Evolutionary conservation across 768 basidiomycete species (phyloP).

Genomic region (Hericium rajendrae): DNA sequence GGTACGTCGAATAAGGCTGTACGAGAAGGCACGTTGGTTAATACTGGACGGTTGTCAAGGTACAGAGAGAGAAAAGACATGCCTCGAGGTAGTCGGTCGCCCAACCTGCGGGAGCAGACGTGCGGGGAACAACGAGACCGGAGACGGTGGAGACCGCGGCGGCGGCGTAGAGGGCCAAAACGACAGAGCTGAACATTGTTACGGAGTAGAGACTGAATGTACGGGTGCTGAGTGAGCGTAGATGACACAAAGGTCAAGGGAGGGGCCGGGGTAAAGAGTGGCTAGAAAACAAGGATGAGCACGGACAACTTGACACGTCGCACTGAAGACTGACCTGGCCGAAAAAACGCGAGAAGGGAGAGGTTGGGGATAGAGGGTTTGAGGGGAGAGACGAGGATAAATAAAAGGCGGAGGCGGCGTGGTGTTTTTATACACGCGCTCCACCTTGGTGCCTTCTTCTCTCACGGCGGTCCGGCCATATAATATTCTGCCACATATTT

Average conservation of each 20-base stretch:
- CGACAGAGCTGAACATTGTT: conserved; percentile 23
- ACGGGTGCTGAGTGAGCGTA: conserved; percentile 15
- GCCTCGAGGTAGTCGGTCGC: conserved; percentile 37
- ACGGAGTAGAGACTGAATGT: conserved; percentile 2
- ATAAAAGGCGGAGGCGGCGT: not conserved
- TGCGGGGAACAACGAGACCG: conserved; percentile 29
- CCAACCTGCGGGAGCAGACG: conserved; percentile 34
- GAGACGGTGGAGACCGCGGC: conserved; percentile 28
- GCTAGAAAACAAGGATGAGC: not conserved
- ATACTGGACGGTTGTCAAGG: not conserved
- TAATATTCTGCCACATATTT: too few relatives aligned
- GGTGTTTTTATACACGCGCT: not conserved
- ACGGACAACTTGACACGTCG: not conserved
- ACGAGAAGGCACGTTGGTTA: conserved; percentile 15
- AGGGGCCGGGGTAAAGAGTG: conserved; percentile 9
- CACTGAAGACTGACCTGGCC: not conserved
- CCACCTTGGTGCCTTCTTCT: not conserved
- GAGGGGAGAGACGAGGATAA: not conserved
- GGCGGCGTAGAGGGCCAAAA: conserved; percentile 35
- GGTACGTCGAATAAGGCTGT: conserved; percentile 46
- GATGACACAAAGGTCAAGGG: conserved; percentile 9
- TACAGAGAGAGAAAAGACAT: not conserved
- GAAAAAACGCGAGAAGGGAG: not conserved
- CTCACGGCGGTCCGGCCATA: too few relatives aligned
- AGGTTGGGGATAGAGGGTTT: not conserved